phyloP scores from a whole-genome alignment of 2,329 filamentous ascomycete genomes.

The Fonsecaea pugnacius region DNA sequence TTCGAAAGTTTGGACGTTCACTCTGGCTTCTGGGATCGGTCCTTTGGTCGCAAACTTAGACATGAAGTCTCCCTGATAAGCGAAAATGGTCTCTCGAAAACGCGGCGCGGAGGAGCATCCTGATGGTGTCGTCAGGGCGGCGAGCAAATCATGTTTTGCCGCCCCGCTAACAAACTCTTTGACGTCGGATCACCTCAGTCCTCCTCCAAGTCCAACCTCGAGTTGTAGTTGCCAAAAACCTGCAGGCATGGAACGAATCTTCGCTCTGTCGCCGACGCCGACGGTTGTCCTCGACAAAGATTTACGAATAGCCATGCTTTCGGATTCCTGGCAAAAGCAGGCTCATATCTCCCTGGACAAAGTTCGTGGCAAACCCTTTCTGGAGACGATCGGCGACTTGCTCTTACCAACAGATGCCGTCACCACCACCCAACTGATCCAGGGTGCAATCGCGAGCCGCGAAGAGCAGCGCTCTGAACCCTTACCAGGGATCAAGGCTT shows the following conservation, averaged over 20 bases:
- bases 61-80: conserved; percentile 18
- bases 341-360: conserved; percentile 43
- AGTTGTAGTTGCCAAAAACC: conserved; percentile 14
- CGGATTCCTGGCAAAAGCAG: conserved; percentile 48
- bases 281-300: conserved; percentile 47
- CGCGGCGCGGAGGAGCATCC: conserved; percentile 24
- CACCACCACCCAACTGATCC: conserved; percentile 45
- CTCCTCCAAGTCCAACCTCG: conserved; percentile 25
- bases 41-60: not conserved
- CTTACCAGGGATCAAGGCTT: conserved; percentile 35
- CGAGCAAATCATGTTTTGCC: conserved; percentile 25
- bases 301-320: conserved; percentile 49
- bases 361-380: conserved; percentile 45
- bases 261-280: conserved; percentile 43
- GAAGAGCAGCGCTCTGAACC: conserved; percentile 44
- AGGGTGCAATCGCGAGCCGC: conserved; percentile 44
- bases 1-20: not conserved
- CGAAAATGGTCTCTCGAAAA: conserved; percentile 31
- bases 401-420: conserved; percentile 45
- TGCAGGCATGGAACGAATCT: conserved; percentile 36
- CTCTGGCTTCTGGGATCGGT: conserved; percentile 6
- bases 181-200: conserved; percentile 26
- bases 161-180: conserved; percentile 19
- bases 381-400: conserved; percentile 45
- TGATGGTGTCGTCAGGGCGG: conserved; percentile 18